Conservation (phyloP, 2,329 filamentous ascomycete species). For the Cadophora gregata region DNA sequence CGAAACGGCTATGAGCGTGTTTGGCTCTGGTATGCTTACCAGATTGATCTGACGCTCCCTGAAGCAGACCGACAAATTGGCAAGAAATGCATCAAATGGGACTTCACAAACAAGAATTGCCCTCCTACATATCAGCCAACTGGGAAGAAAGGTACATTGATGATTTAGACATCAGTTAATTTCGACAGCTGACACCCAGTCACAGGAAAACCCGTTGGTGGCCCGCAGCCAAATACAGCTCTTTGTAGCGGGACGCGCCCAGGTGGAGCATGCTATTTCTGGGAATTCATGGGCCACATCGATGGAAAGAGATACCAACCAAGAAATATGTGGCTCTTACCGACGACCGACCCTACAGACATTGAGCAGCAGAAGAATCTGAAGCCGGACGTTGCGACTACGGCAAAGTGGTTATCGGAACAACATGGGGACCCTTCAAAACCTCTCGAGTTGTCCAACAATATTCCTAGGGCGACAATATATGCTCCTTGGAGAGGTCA, state of each 20-base stretch:
- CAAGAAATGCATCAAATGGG: constrained; percentile 1
- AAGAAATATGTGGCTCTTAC: constrained; percentile 2
- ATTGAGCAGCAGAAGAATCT: constrained; percentile 1
- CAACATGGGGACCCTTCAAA: not conserved
- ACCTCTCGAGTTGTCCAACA: not conserved
- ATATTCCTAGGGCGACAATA: not conserved
- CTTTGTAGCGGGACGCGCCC: not conserved
- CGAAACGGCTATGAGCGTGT: constrained; percentile 10
- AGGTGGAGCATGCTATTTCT: not conserved
- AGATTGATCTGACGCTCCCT: not conserved
- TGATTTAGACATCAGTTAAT: not conserved
- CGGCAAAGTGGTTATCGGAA: not conserved
- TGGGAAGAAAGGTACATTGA: not conserved
- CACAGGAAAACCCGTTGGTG: not conserved
- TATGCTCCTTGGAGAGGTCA: not conserved
- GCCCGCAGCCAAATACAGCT: not conserved
- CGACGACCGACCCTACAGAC: not conserved
- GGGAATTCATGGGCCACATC: constrained; percentile 8
- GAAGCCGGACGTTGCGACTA: not conserved
- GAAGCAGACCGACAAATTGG: not conserved
- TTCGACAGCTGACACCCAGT: not conserved
- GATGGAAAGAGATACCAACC: not conserved
- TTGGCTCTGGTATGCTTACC: constrained; percentile 12
- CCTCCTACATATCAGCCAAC: not conserved
- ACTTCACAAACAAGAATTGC: not conserved